A percentile compares a stretch with the other conserved stretches of the same genome.
Conservation (phyloP, 225 moss, liverwort and hornwort genomes). For the Lunularia cruciata region DNA sequence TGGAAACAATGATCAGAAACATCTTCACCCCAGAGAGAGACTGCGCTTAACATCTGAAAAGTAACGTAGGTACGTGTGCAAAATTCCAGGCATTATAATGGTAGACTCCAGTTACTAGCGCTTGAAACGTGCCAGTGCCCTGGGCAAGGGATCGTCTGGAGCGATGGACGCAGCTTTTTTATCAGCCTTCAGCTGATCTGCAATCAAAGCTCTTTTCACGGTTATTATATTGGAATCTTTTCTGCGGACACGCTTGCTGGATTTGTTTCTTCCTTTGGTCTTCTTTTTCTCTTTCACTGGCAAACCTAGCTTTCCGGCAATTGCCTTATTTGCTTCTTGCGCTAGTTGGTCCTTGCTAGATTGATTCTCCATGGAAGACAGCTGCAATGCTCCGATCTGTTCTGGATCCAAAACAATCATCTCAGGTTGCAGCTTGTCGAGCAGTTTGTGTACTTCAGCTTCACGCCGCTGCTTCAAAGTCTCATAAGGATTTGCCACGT, state of each 20-base stretch:
- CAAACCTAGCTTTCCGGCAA: slow-evolving; percentile 63
- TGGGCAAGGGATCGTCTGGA: slow-evolving; percentile 41
- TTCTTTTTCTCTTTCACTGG: slow-evolving; percentile 65
- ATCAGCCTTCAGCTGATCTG: slow-evolving; percentile 46
- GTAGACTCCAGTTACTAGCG: slow-evolving; percentile 29
- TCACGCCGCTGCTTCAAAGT: slow-evolving; percentile 86
- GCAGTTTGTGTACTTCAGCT: slow-evolving; percentile 73
- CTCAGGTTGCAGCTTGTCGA: slow-evolving; percentile 92
- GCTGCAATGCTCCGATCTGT: slow-evolving; percentile 67
- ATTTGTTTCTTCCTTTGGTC: slow-evolving; percentile 83
- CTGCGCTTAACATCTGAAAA: neutral
- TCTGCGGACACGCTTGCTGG: slow-evolving; percentile 74
- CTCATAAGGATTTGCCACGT: slow-evolving; percentile 87
- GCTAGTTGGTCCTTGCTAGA: slow-evolving; percentile 34
- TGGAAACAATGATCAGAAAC: neutral
- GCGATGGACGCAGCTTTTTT: slow-evolving; percentile 24
- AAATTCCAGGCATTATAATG: neutral
- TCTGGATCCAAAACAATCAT: slow-evolving; percentile 84
- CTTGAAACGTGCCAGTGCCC: slow-evolving; percentile 73
- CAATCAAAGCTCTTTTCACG: slow-evolving; percentile 63
- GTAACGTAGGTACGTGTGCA: neutral
- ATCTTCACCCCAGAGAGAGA: neutral
- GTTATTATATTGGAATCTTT: slow-evolving; percentile 72
- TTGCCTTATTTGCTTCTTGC: slow-evolving; percentile 65
- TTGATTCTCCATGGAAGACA: slow-evolving; percentile 57